Evolutionary conservation across 495 filamentous ascomycete genomes (phyloP).

Genomic region (Articulospora tetracladia): DNA sequence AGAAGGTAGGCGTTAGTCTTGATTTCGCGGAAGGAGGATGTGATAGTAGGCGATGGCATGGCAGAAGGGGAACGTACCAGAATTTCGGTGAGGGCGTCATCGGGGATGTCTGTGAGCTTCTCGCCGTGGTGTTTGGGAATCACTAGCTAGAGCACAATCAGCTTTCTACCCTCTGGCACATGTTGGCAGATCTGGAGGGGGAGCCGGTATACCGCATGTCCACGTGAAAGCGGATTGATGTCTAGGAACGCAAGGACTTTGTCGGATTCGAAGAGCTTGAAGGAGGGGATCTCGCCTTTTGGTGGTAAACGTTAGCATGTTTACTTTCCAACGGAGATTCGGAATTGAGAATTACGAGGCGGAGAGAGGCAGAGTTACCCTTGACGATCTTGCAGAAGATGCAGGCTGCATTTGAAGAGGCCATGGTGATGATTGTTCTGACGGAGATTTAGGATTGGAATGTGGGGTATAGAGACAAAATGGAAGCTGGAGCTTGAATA

Average conservation of each 20-base stretch:
- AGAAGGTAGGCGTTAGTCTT: too few species aligned
- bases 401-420: constrained; percentile 53
- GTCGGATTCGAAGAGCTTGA: constrained; percentile 91
- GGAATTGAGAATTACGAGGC: too few species aligned
- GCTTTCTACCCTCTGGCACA: background rate
- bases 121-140: constrained; percentile 95
- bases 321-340: background rate
- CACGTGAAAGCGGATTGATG: constrained; percentile 80
- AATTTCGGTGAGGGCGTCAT: constrained; percentile 80
- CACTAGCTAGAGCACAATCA: constrained; percentile 60
- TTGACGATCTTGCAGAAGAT: constrained; percentile 99
- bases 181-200: background rate
- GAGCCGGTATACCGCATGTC: constrained; percentile 64
- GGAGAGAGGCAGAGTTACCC: too few species aligned
- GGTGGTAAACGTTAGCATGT: constrained; percentile 5
- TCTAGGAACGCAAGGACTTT: constrained; percentile 96
- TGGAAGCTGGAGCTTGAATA: too few species aligned
- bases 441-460: background rate
- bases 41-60: background rate
- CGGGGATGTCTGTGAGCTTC: constrained; percentile 90
- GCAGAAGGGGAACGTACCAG: constrained; percentile 49
- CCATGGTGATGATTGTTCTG: background rate
- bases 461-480: background rate
- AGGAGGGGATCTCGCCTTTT: constrained; percentile 86
- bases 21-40: too few species aligned